Conservation (phyloP, 371 early-diverging fungal genomes). For the Mortierella polycephala region DNA sequence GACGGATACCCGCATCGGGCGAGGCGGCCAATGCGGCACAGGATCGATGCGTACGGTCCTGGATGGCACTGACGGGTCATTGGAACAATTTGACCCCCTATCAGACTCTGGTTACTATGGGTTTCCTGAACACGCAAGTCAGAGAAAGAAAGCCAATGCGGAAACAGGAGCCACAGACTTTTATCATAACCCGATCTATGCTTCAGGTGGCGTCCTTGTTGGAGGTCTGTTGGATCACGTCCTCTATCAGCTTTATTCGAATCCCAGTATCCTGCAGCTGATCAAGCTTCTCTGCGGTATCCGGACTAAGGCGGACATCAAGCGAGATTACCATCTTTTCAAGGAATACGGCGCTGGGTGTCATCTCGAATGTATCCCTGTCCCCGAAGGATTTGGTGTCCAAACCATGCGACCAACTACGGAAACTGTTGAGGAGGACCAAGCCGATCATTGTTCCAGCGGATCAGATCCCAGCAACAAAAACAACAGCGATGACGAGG, state of each 20-base stretch:
- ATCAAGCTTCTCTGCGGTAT: slow-evolving; percentile 63
- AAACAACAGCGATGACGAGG: slow-evolving; percentile 11
- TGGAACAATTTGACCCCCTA: slow-evolving; percentile 16
- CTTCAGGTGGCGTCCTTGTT: slow-evolving; percentile 63
- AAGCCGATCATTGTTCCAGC: background rate
- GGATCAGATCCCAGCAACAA: background rate
- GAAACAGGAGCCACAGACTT: slow-evolving; percentile 22
- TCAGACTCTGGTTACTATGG: slow-evolving; percentile 34
- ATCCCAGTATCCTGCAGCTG: slow-evolving; percentile 60
- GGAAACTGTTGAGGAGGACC: background rate
- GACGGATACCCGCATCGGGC: slow-evolving; percentile 14
- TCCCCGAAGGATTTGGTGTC: slow-evolving; percentile 57
- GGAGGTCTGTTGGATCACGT: slow-evolving; percentile 60
- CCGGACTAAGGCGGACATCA: slow-evolving; percentile 53
- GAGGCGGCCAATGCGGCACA: background rate
- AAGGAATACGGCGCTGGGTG: slow-evolving; percentile 46
- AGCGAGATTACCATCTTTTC: slow-evolving; percentile 46
- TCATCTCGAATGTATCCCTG: slow-evolving; percentile 51
- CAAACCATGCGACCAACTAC: slow-evolving; percentile 22
- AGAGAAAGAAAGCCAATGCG: slow-evolving; percentile 3
- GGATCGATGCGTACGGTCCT: slow-evolving; percentile 2
- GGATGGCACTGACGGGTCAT: slow-evolving; percentile 22
- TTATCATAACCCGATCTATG: slow-evolving; percentile 60
- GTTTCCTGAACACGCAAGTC: slow-evolving; percentile 8
- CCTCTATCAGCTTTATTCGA: slow-evolving; percentile 57